phyloP scores from a whole-genome alignment of 106 monocot species.

The Dioscorea zingiberensis region DNA sequence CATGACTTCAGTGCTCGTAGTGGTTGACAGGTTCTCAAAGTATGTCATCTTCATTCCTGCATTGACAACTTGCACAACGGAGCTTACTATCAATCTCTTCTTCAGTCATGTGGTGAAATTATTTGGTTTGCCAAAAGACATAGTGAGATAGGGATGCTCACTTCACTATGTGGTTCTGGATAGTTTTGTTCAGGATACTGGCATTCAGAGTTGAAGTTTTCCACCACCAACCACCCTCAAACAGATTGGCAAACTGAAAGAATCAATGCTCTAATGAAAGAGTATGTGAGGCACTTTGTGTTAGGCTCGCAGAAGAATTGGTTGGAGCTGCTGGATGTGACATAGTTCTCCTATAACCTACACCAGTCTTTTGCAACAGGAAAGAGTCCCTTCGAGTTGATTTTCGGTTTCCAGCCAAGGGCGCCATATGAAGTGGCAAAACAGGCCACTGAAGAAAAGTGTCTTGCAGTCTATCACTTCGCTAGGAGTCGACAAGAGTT shows the following conservation, averaged over 20 bases:
- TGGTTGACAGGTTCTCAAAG: slow-evolving; percentile 2
- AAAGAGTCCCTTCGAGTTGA: background rate
- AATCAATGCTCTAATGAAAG: background rate
- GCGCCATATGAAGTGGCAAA: too few relatives aligned
- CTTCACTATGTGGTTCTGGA: background rate
- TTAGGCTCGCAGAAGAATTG: background rate
- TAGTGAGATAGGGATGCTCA: background rate
- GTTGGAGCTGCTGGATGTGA: background rate
- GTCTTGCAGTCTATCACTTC: too few relatives aligned
- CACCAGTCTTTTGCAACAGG: background rate
- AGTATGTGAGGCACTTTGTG: background rate
- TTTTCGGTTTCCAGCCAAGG: background rate
- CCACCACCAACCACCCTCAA: background rate
- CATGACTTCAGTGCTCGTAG: background rate
- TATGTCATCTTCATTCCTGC: slow-evolving; percentile 5
- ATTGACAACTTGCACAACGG: background rate
- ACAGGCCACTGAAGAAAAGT: too few relatives aligned
- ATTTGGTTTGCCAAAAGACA: background rate
- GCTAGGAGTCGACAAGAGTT: too few relatives aligned
- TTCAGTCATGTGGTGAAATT: background rate
- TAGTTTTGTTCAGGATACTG: background rate
- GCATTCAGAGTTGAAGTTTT: background rate
- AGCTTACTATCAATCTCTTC: background rate
- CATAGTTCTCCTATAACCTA: background rate
- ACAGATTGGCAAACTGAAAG: background rate